Evolutionary conservation across 129 eudicot species (phyloP).

Genomic region (Arctium minus): DNA sequence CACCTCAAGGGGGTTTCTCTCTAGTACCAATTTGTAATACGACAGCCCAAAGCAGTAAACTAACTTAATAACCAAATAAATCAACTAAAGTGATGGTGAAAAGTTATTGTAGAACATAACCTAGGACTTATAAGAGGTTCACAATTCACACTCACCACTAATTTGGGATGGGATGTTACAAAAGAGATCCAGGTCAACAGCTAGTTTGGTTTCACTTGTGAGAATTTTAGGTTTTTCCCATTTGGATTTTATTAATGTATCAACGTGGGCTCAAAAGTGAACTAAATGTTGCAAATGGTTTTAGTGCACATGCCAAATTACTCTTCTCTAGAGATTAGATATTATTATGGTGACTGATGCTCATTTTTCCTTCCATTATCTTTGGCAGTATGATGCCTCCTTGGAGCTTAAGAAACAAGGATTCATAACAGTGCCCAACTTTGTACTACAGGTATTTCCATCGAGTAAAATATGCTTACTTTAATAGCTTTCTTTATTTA

Average conservation of each 20-base stretch:
- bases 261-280: not conserved
- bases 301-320: not conserved
- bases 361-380: not conserved
- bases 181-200: not conserved
- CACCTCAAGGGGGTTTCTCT: not conserved
- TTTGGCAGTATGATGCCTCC: slow-evolving; percentile 85
- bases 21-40: not conserved
- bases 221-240: not conserved
- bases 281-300: not conserved
- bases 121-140: not conserved
- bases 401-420: slow-evolving; percentile 80
- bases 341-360: slow-evolving; percentile 2
- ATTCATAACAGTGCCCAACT: slow-evolving; percentile 80
- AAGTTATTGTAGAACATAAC: not conserved
- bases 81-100: not conserved
- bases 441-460: slow-evolving; percentile 58
- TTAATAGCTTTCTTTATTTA: not conserved
- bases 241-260: not conserved
- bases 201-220: not conserved
- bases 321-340: not conserved
- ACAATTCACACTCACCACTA: not conserved
- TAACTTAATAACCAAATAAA: not conserved
- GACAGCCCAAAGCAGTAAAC: not conserved
- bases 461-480: not conserved
- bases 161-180: not conserved